Evolutionary conservation across 1,284 basidiomycete species (phyloP), one percentile per base, ranked within the genome.

Genomic region (Takashimella tepidaria): DNA sequence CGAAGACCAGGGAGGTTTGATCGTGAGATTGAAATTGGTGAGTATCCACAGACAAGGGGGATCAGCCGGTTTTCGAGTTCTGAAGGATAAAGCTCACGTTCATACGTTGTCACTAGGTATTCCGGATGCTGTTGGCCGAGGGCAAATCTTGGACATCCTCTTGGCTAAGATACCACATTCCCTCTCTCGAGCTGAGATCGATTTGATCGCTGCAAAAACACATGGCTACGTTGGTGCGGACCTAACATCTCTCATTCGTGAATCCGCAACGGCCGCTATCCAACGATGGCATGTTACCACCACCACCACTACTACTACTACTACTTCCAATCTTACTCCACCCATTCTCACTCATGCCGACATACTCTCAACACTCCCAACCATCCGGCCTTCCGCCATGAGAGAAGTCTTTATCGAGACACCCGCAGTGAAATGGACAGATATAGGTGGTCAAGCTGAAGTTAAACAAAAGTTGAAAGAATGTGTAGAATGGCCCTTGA

Each of bases 221-320:
- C 92, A 99, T 63, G 96, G 96, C 0, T 98, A 95, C 68, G 96
- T 98, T 47, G 96, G 96, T 6, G 96, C 96, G 1, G 96, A 99
- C 72, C 80, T 99, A 26, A 85, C 86, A 45, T 89, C 92, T 0
- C 84, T 98, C 45, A 84, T 98, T 22, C 87, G 95, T 21, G 91
- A 97, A 75, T 92, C 92, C 5, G 93, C 93, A 2, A 92, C 92
- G 6, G 74, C 84, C 10, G 89, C 92, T 2, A 95, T 98, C 68
- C 91, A 93, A 64, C 85, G 88, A 23, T 88, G 83, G 82, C 76
- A 88, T 41, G 69, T 72, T 4, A 56, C 64, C 13, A 45, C 68
- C 8, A 55, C 68, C 24, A 51, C 64, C 23, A 8, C 31, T 16
- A 43, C 67, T 3, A 22, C 49, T 5, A 37, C 54, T 26, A 49